Conservation (phyloP, 1,284 basidiomycete species). For the Laetiporus sulphureus region DNA sequence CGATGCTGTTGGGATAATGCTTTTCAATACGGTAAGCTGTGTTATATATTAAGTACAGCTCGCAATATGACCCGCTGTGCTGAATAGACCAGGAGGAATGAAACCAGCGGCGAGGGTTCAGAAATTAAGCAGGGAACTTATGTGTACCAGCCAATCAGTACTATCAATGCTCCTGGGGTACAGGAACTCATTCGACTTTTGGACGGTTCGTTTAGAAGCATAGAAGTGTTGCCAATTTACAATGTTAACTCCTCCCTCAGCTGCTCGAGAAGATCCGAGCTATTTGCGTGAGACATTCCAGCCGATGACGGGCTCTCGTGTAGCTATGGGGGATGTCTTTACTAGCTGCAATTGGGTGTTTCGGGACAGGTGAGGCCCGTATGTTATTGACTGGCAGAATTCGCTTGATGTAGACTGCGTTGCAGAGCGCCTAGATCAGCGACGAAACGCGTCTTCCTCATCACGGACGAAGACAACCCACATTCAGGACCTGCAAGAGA, state of each 20-base stretch:
- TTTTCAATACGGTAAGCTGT: conserved; percentile 84
- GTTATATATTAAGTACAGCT: neutral
- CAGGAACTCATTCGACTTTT: conserved; percentile 67
- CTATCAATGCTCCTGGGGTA: conserved; percentile 76
- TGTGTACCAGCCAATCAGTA: conserved; percentile 71
- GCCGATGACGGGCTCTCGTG: conserved; percentile 44
- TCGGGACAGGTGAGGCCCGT: conserved; percentile 64
- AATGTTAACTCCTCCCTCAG: conserved; percentile 26
- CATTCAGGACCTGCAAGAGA: conserved; percentile 38
- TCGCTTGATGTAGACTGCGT: neutral
- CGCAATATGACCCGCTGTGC: neutral
- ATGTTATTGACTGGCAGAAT: neutral
- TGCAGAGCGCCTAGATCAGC: conserved; percentile 84
- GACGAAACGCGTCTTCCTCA: conserved; percentile 85
- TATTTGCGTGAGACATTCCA: conserved; percentile 55
- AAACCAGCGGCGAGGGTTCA: conserved; percentile 45
- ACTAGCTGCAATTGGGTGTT: conserved; percentile 84
- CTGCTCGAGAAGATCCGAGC: conserved; percentile 49
- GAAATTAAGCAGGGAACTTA: conserved; percentile 73
- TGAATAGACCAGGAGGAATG: conserved; percentile 34
- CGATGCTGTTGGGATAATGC: conserved; percentile 83
- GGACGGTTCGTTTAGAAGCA: conserved; percentile 57
- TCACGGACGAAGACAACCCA: conserved; percentile 86
- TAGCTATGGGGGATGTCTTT: conserved; percentile 80
- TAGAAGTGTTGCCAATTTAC: neutral